Evolutionary conservation across 163 green algal genomes (phyloP), one percentile per base, ranked within the genome.

Genomic region (Trebouxia gelatinosa): DNA sequence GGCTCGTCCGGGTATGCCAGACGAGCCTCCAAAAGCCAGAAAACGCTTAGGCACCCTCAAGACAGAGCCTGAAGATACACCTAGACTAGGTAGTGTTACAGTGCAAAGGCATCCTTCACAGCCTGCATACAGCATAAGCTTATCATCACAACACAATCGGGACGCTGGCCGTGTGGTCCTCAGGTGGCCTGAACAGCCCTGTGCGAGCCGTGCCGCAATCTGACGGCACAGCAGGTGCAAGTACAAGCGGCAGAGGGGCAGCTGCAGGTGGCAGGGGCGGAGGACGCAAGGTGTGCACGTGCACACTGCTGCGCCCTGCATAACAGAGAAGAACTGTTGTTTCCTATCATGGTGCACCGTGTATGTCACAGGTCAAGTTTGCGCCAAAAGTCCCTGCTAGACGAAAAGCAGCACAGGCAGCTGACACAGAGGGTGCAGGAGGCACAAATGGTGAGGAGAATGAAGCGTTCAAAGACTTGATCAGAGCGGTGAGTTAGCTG

Each of bases 391-490:
- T 72, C 23, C 32, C 38, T 35, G 64, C 64, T 16, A 72, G 64
- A 34, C 64, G 64, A 19, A 50, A 51, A 51, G 37, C 51, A 13
- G 51, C 64, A 34, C n/a, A 72, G 17, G 2, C 64, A 50, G 21
- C 38, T 72, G 64, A 72, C 50, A 23, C 61, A 46, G 61, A 35
- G 31, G 37, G 37, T 54, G 35, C 64, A 28, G 35, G 64, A 21
- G 37, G 35, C 35, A 72, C 23, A 23, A n/a, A 0, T 26, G 64
- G 23, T 17, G n/a, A 35, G 23, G 64, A 51, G 37, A 72, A 72
- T 72, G 64, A 72, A 50, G 64, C 64, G 19, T 72, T 50, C 35
- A 72, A 72, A 37, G 64, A 51, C 32, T 37, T 72, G 17, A 72
- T 72, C 7, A 6, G 31, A 32, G 64, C 64, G 64, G 64, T 72